Percentiles rank a stretch among this genome's conserved stretches.
These are phyloP conservation scores for Exophiala dermatitidis DNA, from an alignment of 2,329 filamentous ascomycete genomes.

Conservation along the genomic window DNA sequence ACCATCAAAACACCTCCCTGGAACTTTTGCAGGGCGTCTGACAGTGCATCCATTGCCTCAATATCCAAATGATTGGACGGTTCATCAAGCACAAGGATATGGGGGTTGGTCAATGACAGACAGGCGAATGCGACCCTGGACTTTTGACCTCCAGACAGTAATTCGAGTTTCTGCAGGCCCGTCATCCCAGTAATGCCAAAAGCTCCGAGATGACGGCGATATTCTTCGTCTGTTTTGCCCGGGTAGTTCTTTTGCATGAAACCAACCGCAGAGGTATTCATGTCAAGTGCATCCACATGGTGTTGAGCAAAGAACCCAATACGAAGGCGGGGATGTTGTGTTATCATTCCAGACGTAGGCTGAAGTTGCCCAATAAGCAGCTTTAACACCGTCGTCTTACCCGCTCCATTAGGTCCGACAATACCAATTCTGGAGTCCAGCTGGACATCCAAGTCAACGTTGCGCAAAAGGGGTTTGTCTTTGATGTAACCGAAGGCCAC, in stretches of 20 bases:
- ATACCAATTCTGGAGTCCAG: constrained; percentile 97
- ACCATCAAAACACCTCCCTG: constrained; percentile 97
- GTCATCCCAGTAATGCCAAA: constrained; percentile 85
- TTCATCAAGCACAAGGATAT: constrained; percentile 96
- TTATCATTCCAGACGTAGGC: constrained; percentile 72
- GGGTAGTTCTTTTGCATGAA: constrained; percentile 95
- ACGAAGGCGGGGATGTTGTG: constrained; percentile 77
- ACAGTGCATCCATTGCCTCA: constrained; percentile 94
- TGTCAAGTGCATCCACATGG: constrained; percentile 90
- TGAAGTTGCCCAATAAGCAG: constrained; percentile 83
- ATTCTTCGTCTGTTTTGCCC: constrained; percentile 90
- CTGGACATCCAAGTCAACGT: constrained; percentile 94
- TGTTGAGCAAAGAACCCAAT: constrained; percentile 98
- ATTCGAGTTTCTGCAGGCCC: constrained; percentile 87
- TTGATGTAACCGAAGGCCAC: constrained; percentile 82
- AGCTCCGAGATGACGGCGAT: constrained; percentile 86
- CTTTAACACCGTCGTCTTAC: constrained; percentile 97
- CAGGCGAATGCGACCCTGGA: constrained; percentile 98
- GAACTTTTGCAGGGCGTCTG: constrained; percentile 75
- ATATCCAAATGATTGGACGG: constrained; percentile 98
- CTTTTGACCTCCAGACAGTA: constrained; percentile 95
- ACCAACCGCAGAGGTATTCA: constrained; percentile 79
- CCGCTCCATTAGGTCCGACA: constrained; percentile 96
- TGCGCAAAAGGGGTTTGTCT: constrained; percentile 70
- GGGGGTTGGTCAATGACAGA: constrained; percentile 83